A percentile compares a stretch with the other conserved stretches of the same genome.
Conservation (phyloP, 2,329 filamentous ascomycete genomes). For the Chaetomium sp. region DNA sequence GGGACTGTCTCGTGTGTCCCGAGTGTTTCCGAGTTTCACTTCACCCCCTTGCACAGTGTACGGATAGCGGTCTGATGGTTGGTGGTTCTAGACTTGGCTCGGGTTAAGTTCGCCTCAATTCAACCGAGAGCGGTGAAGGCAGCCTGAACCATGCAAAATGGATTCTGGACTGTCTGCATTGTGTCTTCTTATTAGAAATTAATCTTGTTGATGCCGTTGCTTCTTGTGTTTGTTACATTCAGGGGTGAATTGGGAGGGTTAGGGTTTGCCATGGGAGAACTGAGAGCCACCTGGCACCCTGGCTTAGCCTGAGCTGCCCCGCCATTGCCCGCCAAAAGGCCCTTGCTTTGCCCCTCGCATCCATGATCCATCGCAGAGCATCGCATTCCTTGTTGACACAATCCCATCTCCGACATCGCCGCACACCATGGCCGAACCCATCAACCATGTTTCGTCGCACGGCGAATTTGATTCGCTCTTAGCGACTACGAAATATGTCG, state of each 20-base stretch:
- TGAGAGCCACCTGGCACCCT: too few species aligned
- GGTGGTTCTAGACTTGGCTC: background rate
- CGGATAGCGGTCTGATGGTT: background rate
- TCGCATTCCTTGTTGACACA: background rate
- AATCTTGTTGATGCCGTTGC: background rate
- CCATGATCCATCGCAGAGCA: background rate
- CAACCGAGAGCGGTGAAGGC: background rate
- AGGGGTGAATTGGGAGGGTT: background rate
- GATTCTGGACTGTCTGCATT: background rate
- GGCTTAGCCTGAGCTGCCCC: too few species aligned
- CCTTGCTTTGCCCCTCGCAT: background rate
- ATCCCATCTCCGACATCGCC: background rate
- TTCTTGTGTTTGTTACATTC: background rate
- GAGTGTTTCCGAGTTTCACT: background rate
- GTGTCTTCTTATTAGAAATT: background rate
- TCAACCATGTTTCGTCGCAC: constrained; percentile 47
- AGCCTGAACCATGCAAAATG: background rate
- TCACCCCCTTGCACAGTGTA: background rate
- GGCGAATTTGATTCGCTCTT: constrained; percentile 55
- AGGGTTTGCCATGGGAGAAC: background rate
- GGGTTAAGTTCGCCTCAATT: background rate
- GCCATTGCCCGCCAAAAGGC: background rate
- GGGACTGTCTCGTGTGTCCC: background rate
- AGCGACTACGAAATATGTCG: constrained; percentile 52
- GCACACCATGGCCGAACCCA: constrained; percentile 28